Evolutionary conservation across 1,139 yeast species (phyloP).

Genomic region (Geotrichum restrictum): DNA sequence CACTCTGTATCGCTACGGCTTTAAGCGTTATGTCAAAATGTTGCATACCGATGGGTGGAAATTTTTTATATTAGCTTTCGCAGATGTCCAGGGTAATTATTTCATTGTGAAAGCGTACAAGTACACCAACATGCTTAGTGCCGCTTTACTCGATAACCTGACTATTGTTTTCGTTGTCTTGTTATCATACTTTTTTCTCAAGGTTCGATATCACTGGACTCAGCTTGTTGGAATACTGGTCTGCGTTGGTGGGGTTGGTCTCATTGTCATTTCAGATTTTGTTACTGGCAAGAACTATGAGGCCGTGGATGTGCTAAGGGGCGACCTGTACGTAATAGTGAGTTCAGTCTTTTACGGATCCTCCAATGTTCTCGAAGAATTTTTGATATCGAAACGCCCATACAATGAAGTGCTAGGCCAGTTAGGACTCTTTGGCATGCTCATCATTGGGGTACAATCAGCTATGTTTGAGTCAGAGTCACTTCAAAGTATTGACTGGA

Average conservation of each 20-base stretch:
- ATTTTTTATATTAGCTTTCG: conserved; percentile 43
- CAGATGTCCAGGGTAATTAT: conserved; percentile 47
- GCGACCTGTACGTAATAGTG: conserved; percentile 44
- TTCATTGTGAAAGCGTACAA: conserved; percentile 45
- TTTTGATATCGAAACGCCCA: conserved; percentile 45
- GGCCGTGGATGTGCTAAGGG: conserved; percentile 42
- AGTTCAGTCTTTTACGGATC: conserved; percentile 46
- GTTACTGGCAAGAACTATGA: conserved; percentile 42
- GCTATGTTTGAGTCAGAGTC: conserved; percentile 43
- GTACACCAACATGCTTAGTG: conserved; percentile 44
- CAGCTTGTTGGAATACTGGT: conserved; percentile 42
- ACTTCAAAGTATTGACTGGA: conserved; percentile 41
- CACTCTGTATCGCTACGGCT: conserved; percentile 41
- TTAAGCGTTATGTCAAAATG: conserved; percentile 35
- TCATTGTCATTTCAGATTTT: conserved; percentile 42
- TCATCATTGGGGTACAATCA: conserved; percentile 44
- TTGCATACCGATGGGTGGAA: conserved; percentile 42
- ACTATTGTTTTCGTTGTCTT: conserved; percentile 46
- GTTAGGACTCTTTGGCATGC: conserved; percentile 42
- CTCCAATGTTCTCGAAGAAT: conserved; percentile 45
- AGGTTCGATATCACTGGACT: conserved; percentile 46
- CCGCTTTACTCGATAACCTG: conserved; percentile 44
- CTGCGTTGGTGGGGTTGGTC: conserved; percentile 45
- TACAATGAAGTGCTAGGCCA: conserved; percentile 45
- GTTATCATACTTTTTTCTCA: conserved; percentile 40